phyloP scores from a whole-genome alignment of 2,329 filamentous ascomycete species.

The Penicillium frequentans region DNA sequence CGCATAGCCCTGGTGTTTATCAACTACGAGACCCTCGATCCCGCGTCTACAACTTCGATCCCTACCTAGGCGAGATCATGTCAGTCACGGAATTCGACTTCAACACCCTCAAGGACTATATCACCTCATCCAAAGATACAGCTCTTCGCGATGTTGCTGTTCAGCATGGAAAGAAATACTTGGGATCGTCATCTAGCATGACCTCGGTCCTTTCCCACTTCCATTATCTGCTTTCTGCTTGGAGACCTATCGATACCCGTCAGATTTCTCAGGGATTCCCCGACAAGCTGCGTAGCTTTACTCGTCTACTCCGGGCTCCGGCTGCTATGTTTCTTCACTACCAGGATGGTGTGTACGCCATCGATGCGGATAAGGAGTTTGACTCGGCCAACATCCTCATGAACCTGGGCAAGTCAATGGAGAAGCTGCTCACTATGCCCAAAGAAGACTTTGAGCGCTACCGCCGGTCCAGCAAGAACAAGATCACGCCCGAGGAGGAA shows the following conservation, averaged over 20 bases:
- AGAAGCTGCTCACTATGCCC: slow-evolving; percentile 84
- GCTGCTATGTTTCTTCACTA: slow-evolving; percentile 78
- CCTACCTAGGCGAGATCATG: slow-evolving; percentile 91
- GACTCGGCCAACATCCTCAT: slow-evolving; percentile 83
- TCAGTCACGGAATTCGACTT: slow-evolving; percentile 92
- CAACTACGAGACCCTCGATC: slow-evolving; percentile 85
- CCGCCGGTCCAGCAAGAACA: slow-evolving; percentile 65
- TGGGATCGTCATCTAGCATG: slow-evolving; percentile 97
- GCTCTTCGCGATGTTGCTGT: slow-evolving; percentile 69
- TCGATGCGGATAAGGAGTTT: slow-evolving; percentile 93
- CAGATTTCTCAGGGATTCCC: slow-evolving; percentile 69
- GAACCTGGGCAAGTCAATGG: slow-evolving; percentile 93
- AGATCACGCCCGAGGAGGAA: slow-evolving; percentile 67
- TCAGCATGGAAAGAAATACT: slow-evolving; percentile 72
- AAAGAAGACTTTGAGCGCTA: slow-evolving; percentile 85
- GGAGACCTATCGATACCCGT: slow-evolving; percentile 68
- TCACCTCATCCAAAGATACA: slow-evolving; percentile 84
- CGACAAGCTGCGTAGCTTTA: slow-evolving; percentile 65
- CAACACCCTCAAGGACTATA: slow-evolving; percentile 77
- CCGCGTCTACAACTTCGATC: slow-evolving; percentile 93
- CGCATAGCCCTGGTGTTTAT: slow-evolving; percentile 71
- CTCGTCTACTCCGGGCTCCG: slow-evolving; percentile 69
- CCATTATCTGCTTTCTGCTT: slow-evolving; percentile 84
- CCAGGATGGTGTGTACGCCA: slow-evolving; percentile 84
- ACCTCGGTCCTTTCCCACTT: slow-evolving; percentile 84